Percentiles rank a stretch among this genome's conserved stretches.
Evolutionary conservation across 305 asterid species (phyloP).

Genomic region (Fraxinus greggii): DNA sequence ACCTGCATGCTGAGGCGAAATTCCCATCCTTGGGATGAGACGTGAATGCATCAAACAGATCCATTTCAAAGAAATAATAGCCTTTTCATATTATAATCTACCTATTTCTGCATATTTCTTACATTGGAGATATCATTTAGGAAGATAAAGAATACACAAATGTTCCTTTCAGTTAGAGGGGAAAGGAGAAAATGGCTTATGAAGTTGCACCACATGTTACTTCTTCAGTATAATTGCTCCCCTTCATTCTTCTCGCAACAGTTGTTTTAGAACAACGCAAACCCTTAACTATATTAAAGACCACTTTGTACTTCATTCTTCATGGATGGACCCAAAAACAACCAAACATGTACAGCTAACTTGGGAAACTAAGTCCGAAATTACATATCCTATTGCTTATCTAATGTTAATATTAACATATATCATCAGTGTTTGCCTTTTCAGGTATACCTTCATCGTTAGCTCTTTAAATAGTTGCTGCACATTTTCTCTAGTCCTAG

Average conservation of each 20-base stretch:
- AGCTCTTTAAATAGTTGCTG: constrained; percentile 73
- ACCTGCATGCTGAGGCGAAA: background rate
- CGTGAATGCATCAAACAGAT: background rate
- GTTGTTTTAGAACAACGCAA: background rate
- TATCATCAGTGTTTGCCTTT: background rate
- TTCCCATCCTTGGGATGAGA: background rate
- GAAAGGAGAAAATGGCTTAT: background rate
- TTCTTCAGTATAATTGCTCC: background rate
- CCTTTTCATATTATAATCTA: background rate
- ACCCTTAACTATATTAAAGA: background rate
- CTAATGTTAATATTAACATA: background rate
- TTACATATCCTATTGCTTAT: background rate
- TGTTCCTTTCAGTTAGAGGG: background rate
- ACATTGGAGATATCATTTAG: background rate
- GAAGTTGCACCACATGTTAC: background rate
- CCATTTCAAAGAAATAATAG: background rate
- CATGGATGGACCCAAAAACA: background rate
- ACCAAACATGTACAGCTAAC: background rate
- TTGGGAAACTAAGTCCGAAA: background rate
- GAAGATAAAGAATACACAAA: background rate
- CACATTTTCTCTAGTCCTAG: constrained; percentile 78
- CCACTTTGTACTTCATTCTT: background rate
- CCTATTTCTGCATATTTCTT: background rate
- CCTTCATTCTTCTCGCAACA: background rate
- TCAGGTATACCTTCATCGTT: constrained; percentile 49